Evolutionary conservation across 192 early-diverging fungal species (phyloP), one percentile per base, ranked within the genome.

Genomic region (Oehlia diaphana): DNA sequence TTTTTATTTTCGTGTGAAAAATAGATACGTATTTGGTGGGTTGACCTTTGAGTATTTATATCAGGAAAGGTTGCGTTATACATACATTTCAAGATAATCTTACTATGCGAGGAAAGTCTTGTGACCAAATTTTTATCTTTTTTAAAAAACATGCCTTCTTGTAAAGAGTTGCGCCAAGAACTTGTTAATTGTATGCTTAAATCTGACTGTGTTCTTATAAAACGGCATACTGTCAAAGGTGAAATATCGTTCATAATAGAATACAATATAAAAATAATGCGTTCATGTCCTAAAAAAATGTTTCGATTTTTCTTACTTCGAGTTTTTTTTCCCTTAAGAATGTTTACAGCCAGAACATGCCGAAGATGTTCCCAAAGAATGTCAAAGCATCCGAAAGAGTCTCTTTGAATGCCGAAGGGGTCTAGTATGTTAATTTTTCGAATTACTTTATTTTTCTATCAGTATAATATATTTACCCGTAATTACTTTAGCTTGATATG

Each of bases 151-250:
- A 90, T 90, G 89, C 89, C 89, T 69, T 86, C 85, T 64, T 90
- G 89, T 77, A 87, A 90, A 82, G 87, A 89, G 37, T 87, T 90
- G 68, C 81, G 89, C 28, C 74, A 84, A 64, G 89, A 88, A 42
- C 78, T 90, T 26, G 84, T 86, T 23, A 86, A 90, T 64, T 90
- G 89, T 71, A 85, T 90, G 73, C 82, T 90, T 39, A 87, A 89
- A 79, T 90, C 89, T 1, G 79, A 90, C 23, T 90, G 89, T 68
- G 85, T 90, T 3, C 50, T 88, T 21, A 66, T 81, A 28, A 83
- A 90, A n/a, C 81, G 87, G 14, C 81, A 86, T 28, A 79, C 77
- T 21, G 84, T 86, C 13, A 82, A 84, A 61, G 74, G 74, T 76
- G 9, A 47, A 47, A 47, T 47, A 47, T 47, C 10, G 44, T 12